Base-by-base conservation (phyloP, 345 rosid genomes). In the Populus deltoides region DNA sequence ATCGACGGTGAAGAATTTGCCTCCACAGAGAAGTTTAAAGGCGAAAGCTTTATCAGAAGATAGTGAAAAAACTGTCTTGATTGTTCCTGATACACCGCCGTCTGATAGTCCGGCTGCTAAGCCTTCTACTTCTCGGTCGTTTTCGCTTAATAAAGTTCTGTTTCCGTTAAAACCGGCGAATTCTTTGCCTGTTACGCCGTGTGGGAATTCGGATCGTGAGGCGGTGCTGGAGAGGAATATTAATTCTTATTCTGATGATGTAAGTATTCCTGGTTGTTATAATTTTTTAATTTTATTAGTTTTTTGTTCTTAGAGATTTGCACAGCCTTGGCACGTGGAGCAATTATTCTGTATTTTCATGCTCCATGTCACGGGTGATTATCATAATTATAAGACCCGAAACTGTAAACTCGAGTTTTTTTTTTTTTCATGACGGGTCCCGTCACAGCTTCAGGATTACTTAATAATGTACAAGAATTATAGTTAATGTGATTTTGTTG, bases 121-220 rank as follows among this genome's bases (percentile, higher is more conserved):
- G 77, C 86, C 90, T 72, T 86, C 82, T 78, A 76, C 87, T 27
- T 81, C 87, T 10, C 83, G 85, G 69, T 85, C 87, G 61, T 85
- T 87, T 81, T 84, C 92, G 61, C 87, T 87, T 71, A 87, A 83
- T 33, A 83, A 83, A 75, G 81, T 87, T 67, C 71, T 87, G 39
- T 84, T 77, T 65, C 75, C 90, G 53, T 43, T 63, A 62, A 89
- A 86, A 85, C 79, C 73, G 3, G 68, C 86, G 33, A 71, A 68
- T 82, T 89, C 92, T 62, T 69, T 85, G 31, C 90, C 89, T 6
- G 90, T 75, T 49, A 89, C 90, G 59, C 89, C 92, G 8, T 70
- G 67, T 70, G 80, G 83, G 27, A 71, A 66, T 79, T 59, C 81
- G 20, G 81, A 73, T 76, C 74, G 79, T 0, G 77, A 79, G 63